These are phyloP conservation scores for Lepidium aucheri DNA, from an alignment of 345 rosid species.

Conservation along the genomic window DNA sequence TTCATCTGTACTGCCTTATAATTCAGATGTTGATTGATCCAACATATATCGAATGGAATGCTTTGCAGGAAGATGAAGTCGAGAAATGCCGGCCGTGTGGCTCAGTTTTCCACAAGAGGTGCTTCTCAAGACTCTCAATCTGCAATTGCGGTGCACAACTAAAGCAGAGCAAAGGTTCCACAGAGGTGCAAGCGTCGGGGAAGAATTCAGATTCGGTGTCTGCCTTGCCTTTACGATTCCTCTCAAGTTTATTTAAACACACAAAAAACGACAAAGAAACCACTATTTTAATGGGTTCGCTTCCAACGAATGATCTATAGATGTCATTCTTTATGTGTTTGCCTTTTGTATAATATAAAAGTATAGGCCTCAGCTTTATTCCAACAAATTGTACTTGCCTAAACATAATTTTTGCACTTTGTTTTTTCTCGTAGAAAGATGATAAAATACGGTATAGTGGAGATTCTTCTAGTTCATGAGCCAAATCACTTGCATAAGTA, in stretches of 20 bases:
- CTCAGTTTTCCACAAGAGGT: conserved; percentile 58
- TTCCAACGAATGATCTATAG: conserved; percentile 56
- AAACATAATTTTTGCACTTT: background rate
- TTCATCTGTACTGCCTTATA: background rate
- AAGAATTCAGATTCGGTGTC: conserved; percentile 40
- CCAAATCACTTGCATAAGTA: background rate
- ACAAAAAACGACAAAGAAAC: conserved; percentile 43
- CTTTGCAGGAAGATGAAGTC: conserved; percentile 66
- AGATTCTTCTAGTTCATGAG: background rate
- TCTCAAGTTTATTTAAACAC: conserved; percentile 57
- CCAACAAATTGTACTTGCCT: background rate
- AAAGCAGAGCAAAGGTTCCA: conserved; percentile 26
- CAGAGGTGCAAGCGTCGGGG: conserved; percentile 29
- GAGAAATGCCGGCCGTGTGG: conserved; percentile 56
- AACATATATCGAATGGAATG: background rate
- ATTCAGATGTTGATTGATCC: background rate
- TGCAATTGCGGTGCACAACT: conserved; percentile 65
- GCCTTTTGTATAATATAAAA: conserved; percentile 2
- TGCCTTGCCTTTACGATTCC: conserved; percentile 38
- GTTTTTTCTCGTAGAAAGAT: background rate
- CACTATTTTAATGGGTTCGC: conserved; percentile 66
- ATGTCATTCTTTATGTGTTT: conserved; percentile 1
- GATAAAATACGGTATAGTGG: background rate
- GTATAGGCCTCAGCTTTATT: background rate
- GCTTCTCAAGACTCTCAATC: conserved; percentile 53